Evolutionary conservation across 768 basidiomycete species (phyloP).

Genomic region (Lactifluus volemus): DNA sequence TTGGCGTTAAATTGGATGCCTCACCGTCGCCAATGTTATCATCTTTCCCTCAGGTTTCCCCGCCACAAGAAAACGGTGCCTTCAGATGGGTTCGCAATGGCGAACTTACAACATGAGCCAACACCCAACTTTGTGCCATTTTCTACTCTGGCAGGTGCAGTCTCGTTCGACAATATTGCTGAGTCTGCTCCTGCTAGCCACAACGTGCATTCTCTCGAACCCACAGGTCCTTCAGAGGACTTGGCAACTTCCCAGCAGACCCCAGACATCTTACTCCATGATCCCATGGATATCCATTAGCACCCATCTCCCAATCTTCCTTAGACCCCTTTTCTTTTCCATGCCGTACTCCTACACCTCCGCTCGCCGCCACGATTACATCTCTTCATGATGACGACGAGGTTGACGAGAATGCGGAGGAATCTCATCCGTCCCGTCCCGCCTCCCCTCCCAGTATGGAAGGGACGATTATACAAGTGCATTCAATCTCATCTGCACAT

Average conservation of each 20-base stretch:
- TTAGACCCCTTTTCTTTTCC: slow-evolving; percentile 7
- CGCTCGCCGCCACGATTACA: slow-evolving; percentile 12
- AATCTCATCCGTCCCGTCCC: not conserved
- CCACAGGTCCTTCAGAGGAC: not conserved
- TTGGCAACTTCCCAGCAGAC: not conserved
- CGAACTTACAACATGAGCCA: not conserved
- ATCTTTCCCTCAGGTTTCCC: not conserved
- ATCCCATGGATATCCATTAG: not conserved
- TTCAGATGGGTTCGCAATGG: not conserved
- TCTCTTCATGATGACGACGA: slow-evolving; percentile 1
- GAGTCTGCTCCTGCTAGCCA: not conserved
- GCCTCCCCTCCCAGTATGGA: not conserved
- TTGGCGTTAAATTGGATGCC: not conserved
- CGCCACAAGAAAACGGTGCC: not conserved
- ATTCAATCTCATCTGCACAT: not conserved
- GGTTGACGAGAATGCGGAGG: not conserved
- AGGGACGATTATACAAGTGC: not conserved
- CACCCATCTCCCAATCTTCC: not conserved
- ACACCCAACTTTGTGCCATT: slow-evolving; percentile 2
- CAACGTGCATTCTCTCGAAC: not conserved
- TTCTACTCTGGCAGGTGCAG: slow-evolving; percentile 13
- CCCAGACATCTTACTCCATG: not conserved
- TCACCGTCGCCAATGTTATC: not conserved
- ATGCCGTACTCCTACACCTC: slow-evolving; percentile 14
- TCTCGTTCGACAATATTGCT: slow-evolving; percentile 2